Conservation (phyloP, 306 rosid genomes). For the Begonia masoniana region DNA sequence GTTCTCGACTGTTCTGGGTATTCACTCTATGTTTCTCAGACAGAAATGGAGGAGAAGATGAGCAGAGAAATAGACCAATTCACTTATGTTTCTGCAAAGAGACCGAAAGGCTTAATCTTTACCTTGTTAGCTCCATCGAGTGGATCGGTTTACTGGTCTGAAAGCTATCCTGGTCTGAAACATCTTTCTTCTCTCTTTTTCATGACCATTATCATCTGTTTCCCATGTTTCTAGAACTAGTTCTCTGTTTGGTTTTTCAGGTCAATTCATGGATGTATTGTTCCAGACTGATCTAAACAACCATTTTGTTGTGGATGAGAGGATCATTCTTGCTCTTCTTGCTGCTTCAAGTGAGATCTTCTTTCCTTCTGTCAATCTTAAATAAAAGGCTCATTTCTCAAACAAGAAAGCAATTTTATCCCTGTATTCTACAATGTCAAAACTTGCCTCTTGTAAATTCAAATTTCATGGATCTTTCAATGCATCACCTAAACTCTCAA, state of each 20-base stretch:
- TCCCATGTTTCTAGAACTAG: neutral
- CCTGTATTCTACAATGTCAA: too few species aligned
- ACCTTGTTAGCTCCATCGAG: constrained; percentile 62
- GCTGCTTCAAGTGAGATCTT: constrained; percentile 56
- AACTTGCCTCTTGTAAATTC: too few species aligned
- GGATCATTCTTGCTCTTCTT: constrained; percentile 59
- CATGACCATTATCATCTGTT: neutral
- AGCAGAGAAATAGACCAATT: constrained; percentile 31
- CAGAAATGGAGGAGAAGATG: constrained; percentile 55
- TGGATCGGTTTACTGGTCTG: constrained; percentile 64
- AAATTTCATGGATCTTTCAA: too few species aligned
- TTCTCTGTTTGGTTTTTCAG: constrained; percentile 18
- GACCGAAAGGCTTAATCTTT: constrained; percentile 37
- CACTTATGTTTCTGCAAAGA: constrained; percentile 40
- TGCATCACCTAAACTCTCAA: neutral
- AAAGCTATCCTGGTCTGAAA: constrained; percentile 35
- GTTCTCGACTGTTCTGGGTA: constrained; percentile 72
- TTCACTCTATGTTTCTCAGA: constrained; percentile 54
- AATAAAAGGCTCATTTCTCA: too few species aligned
- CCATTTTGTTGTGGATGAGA: constrained; percentile 51
- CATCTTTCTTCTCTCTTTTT: neutral
- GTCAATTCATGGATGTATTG: constrained; percentile 30
- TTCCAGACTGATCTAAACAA: constrained; percentile 33
- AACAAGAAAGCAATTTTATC: too few species aligned
- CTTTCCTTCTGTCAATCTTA: neutral